Conservation (phyloP, 2,329 filamentous ascomycete genomes). For the Cercospora zeae-maydis region DNA sequence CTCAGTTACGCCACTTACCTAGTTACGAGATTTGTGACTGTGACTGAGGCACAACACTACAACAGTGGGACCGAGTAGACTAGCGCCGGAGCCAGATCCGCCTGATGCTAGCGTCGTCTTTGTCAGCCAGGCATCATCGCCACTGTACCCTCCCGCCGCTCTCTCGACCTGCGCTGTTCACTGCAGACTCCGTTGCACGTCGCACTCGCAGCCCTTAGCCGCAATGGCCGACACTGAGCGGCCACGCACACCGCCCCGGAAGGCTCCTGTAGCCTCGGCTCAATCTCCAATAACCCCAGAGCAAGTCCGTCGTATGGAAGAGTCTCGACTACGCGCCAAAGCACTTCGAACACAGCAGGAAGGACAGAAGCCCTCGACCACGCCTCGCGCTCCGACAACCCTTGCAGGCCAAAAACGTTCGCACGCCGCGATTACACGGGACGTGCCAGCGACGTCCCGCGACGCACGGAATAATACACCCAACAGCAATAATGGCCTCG, state of each 20-base stretch:
- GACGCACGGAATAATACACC: slow-evolving; percentile 56
- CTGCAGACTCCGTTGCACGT: not conserved
- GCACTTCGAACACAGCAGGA: slow-evolving; percentile 72
- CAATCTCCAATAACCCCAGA: slow-evolving; percentile 55
- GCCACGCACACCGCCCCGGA: slow-evolving; percentile 48
- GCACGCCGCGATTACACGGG: slow-evolving; percentile 56
- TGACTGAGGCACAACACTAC: too few relatives aligned
- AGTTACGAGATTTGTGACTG: too few relatives aligned
- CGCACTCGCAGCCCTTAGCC: not conserved
- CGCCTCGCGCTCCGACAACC: slow-evolving; percentile 21
- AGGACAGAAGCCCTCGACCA: slow-evolving; percentile 47
- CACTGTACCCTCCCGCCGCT: not conserved
- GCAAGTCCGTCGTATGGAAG: slow-evolving; percentile 65
- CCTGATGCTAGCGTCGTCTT: not conserved
- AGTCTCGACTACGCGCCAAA: slow-evolving; percentile 83
- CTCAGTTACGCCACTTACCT: too few relatives aligned
- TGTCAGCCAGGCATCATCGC: slow-evolving; percentile 9
- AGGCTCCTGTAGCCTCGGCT: slow-evolving; percentile 41
- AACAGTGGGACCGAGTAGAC: not conserved
- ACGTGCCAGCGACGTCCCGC: slow-evolving; percentile 59
- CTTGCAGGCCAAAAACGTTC: slow-evolving; percentile 67
- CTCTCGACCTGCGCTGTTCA: not conserved
- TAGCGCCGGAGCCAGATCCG: not conserved
- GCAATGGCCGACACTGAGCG: slow-evolving; percentile 38
- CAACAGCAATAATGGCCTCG: slow-evolving; percentile 32